Base-by-base conservation (phyloP, 495 filamentous ascomycete genomes). In the Aspergillus wentii region DNA sequence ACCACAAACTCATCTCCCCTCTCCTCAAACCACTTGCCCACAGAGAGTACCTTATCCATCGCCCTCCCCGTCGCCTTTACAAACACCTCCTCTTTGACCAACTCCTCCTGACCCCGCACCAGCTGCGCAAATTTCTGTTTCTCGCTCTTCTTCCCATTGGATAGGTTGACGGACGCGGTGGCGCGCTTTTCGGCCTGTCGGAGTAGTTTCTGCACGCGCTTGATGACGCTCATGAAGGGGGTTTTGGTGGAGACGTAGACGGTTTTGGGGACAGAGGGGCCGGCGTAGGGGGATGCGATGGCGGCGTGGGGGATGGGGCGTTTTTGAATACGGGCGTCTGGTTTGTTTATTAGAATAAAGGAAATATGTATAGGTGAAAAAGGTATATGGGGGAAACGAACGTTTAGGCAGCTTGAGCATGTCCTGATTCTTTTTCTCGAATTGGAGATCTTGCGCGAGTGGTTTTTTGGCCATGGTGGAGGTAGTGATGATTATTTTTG, bases 51-150 rank as follows among this genome's bases (percentile, higher is more conserved):
- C 61, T 76, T 83, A 55, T 80, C 70, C 35, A 95, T 89, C 21
- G 88, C 89, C 47, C 74, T 76, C 21, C 86, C 88, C 1, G 86
- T 90, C 11, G 78, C 91, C 39, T 89, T 84, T 8, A 95, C 46
- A 26, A 82, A 61, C 5, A 95, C 81, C 46, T 83, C 78, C 45
- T 78, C 79, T 22, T 47, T 58, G 41, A 48, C 44, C 44, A 67
- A 38, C 41, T 54, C 44, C 31, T 69, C 60, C 2, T 52, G 47
- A 20, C 59, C 61, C 9, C 71, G 54, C 4, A 69, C 68, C 26
- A 66, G 32, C 44, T 54, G 46, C 42, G 63, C 46, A 59, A 61
- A 41, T 25, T 56, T 54, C 48, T 63, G 51, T 18, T 56, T 37
- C 22, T 69, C 43, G 54, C 60, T 35, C 62, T 63, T 69, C 26